These are phyloP conservation scores for Hamamelis virginiana DNA, from an alignment of 164 flowering plant genomes.

Conservation along the genomic window DNA sequence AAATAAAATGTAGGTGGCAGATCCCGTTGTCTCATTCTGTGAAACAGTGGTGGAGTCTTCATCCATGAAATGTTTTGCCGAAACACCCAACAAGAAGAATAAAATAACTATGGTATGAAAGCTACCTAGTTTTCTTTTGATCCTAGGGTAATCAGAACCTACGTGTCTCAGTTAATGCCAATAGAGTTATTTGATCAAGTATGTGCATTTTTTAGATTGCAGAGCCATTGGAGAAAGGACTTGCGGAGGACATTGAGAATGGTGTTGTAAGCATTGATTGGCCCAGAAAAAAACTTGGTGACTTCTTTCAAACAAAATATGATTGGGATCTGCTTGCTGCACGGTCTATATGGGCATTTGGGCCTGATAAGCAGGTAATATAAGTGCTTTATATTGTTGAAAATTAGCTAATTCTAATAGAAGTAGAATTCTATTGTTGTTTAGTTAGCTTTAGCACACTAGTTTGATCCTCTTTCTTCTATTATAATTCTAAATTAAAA, in stretches of 20 bases:
- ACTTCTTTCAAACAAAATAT: slow-evolving; percentile 83
- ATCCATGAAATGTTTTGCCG: slow-evolving; percentile 99
- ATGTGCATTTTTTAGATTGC: slow-evolving; percentile 62
- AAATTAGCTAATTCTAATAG: background rate
- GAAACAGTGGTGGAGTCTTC: slow-evolving; percentile 99
- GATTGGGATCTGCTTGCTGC: slow-evolving; percentile 99
- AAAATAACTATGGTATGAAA: slow-evolving; percentile 89
- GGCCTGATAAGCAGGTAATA: slow-evolving; percentile 95
- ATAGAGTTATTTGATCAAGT: background rate
- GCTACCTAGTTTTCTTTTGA: background rate
- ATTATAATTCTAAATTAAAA: too few relatives aligned
- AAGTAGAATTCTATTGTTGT: background rate
- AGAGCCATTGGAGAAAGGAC: slow-evolving; percentile 94
- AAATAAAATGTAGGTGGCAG: slow-evolving; percentile 72
- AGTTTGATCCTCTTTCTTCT: too few relatives aligned
- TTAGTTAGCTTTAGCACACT: background rate
- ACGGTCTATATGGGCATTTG: slow-evolving; percentile 98
- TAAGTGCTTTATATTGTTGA: background rate
- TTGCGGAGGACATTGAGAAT: slow-evolving; percentile 97
- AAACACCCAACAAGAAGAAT: slow-evolving; percentile 97
- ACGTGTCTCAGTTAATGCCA: background rate
- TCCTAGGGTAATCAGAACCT: background rate
- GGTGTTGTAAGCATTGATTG: slow-evolving; percentile 93
- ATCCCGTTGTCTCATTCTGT: slow-evolving; percentile 98
- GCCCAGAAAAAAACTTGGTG: slow-evolving; percentile 79